phyloP scores from a whole-genome alignment of 2,329 filamentous ascomycete genomes.

The Fusarium kyushuense region DNA sequence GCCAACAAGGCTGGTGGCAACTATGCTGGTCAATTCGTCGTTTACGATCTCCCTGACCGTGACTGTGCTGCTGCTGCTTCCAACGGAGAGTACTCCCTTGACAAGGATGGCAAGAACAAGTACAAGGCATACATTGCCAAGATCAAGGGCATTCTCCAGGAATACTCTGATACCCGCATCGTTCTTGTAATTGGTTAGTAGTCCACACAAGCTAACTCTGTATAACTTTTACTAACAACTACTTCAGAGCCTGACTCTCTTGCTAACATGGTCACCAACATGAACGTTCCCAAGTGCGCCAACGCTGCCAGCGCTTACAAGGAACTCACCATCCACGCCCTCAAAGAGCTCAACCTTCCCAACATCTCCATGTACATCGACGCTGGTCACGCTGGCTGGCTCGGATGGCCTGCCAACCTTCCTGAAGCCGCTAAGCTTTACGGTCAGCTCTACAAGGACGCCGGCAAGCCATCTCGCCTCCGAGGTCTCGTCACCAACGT shows the following conservation, averaged over 20 bases:
- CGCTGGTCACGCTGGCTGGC: slow-evolving; percentile 69
- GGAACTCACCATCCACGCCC: slow-evolving; percentile 63
- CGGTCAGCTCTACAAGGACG: slow-evolving; percentile 62
- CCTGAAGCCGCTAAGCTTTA: slow-evolving; percentile 61
- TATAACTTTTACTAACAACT: background rate
- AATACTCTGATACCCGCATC: slow-evolving; percentile 59
- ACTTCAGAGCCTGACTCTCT: slow-evolving; percentile 66
- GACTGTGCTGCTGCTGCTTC: slow-evolving; percentile 69
- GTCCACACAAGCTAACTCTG: background rate
- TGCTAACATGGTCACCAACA: slow-evolving; percentile 70
- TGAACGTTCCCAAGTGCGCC: slow-evolving; percentile 63
- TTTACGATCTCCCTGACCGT: slow-evolving; percentile 70
- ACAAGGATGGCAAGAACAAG: slow-evolving; percentile 62
- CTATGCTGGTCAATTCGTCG: slow-evolving; percentile 64
- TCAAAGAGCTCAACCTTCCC: slow-evolving; percentile 64
- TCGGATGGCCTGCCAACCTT: slow-evolving; percentile 68
- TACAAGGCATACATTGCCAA: slow-evolving; percentile 68
- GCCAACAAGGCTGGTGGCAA: slow-evolving; percentile 54
- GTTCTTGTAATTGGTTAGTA: slow-evolving; percentile 59
- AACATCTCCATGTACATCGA: slow-evolving; percentile 71
- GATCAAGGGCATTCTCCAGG: slow-evolving; percentile 57
- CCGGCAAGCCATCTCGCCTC: slow-evolving; percentile 62
- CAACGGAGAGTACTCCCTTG: slow-evolving; percentile 67
- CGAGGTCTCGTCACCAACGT: slow-evolving; percentile 70
- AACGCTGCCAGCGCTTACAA: slow-evolving; percentile 62